Base-by-base conservation (phyloP, 106 monocot genomes). In the Narthecium ossifragum region DNA sequence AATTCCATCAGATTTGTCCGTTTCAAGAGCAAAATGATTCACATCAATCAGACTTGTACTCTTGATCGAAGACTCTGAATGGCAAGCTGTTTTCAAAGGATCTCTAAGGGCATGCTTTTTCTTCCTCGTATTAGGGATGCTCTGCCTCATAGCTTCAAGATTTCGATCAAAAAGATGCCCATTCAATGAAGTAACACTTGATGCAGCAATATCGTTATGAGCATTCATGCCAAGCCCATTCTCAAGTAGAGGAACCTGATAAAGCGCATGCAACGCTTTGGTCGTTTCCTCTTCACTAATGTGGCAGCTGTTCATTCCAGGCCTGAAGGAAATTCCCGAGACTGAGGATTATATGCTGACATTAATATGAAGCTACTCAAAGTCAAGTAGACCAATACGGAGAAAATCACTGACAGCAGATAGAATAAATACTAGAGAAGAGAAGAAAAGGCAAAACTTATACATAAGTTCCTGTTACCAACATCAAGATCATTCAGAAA, bases 261-360 rank as follows among this genome's bases (percentile, higher is more conserved):
- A 73, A 9, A 59, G 47, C 34, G 73, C 68, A 63, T 73, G 34
- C 34, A 78, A 48, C 63, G 78, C 78, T 57, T 59, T 72, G 0
- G 67, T 68, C 0, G 73, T 78, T 18, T 73, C 78, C 62, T 78
- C 73, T 45, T 73, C 73, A 64, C 57, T 73, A 25, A 78, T 31
- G 53, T 14, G 41, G 36, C 78, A 78, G 18, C 24, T 72, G 53
- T 78, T 78, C 78, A 73, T 73, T 50, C 78, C 78, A 63, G 73
- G 78, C 78, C 78, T 78, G 38, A 10, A 57, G 5, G 55, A 21
- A 26, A 60, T 21, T 60, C 26, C 27, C 12, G 57, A n/a, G n/a
- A n/a, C n/a, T n/a, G n/a, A n/a, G n/a, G n/a, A n/a, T n/a, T n/a
- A n/a, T n/a, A n/a, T n/a, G n/a, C n/a, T n/a, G n/a, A n/a, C n/a